A percentile compares a stretch with the other conserved stretches of the same genome.
phyloP scores from a whole-genome alignment of 108 stramenopile genomes.

The Cyclotella choctawhatcheeana region DNA sequence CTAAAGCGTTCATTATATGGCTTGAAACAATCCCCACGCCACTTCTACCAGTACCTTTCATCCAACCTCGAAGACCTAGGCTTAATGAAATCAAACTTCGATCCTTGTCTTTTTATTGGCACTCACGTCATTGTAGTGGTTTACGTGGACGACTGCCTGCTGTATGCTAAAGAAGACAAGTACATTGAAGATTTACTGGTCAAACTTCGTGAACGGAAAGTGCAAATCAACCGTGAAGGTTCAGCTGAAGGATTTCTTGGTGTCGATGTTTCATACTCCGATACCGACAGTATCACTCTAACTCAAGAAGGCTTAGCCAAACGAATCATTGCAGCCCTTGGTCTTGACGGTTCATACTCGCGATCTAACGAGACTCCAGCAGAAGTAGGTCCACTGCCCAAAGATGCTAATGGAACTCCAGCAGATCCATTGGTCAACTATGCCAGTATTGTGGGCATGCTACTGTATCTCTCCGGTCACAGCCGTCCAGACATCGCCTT shows the following conservation, averaged over 20 bases:
- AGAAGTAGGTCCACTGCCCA: conserved; percentile 7
- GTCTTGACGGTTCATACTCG: not conserved
- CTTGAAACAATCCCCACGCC: not conserved
- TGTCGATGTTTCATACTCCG: too few species aligned
- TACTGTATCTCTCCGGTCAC: too few species aligned
- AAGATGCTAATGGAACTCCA: conserved; percentile 18
- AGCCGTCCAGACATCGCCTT: conserved; percentile 42
- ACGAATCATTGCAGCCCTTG: not conserved
- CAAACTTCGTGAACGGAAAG: not conserved
- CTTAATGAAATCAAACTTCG: not conserved
- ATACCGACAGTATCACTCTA: too few species aligned
- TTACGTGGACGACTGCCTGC: not conserved
- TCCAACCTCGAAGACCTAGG: not conserved
- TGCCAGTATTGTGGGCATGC: too few species aligned
- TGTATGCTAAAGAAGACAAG: not conserved
- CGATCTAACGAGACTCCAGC: not conserved
- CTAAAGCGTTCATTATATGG: not conserved
- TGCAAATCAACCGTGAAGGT: not conserved
- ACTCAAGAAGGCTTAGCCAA: too few species aligned
- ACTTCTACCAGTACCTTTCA: not conserved
- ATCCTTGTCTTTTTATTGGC: conserved; percentile 7
- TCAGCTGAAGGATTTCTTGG: conserved; percentile 2
- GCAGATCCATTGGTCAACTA: not conserved
- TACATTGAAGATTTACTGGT: not conserved
- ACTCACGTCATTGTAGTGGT: not conserved